Evolutionary conservation across 2,329 filamentous ascomycete species (phyloP), one percentile per base, ranked within the genome.

Genomic region (Sclerotinia subarctica): DNA sequence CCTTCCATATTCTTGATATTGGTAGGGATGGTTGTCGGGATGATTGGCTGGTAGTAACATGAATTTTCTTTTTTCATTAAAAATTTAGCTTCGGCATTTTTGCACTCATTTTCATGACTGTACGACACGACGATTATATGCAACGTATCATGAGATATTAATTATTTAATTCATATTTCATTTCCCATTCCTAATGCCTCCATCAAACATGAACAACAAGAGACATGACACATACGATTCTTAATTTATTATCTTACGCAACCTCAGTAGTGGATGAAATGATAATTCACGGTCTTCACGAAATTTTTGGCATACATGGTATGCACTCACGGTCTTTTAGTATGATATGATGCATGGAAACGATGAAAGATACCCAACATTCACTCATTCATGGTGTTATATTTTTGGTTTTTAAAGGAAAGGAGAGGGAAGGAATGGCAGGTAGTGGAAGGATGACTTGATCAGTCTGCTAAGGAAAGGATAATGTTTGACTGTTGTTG

Each of bases 401-500:
- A 3, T 35, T 66, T 19, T 66, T 19, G 21, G n/a, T 21, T 26
- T 47, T 29, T 15, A 42, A 15, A 42, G 1, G 62, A 17, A 35
- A 51, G 47, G 21, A 15, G 21, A n/a, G 21, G 21, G n/a, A n/a
- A n/a, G 13, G 2, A 35, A 21, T 17, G 54, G n/a, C n/a, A 7
- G 35, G 13, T 29, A 53, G n/a, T n/a, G 38, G 21, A 10, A 5
- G 11, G 58, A 19, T 8, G 0, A 21, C 21, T 38, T 29, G 15
- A 38, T 51, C 7, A 51, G 5, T 24, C 29, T 44, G 42, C 17
- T 32, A 21, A 26, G 42, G 52, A 13, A 58, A 35, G 63, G 52
- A 58, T 65, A 65, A 65, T 65, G 21, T 65, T 65, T 65, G 49
- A 46, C 8, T 65, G 57, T 35, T 35, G 21, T 5, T 49, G 26